Evolutionary conservation across 2,329 filamentous ascomycete genomes (phyloP).

Genomic region (Trichophyton equinum): DNA sequence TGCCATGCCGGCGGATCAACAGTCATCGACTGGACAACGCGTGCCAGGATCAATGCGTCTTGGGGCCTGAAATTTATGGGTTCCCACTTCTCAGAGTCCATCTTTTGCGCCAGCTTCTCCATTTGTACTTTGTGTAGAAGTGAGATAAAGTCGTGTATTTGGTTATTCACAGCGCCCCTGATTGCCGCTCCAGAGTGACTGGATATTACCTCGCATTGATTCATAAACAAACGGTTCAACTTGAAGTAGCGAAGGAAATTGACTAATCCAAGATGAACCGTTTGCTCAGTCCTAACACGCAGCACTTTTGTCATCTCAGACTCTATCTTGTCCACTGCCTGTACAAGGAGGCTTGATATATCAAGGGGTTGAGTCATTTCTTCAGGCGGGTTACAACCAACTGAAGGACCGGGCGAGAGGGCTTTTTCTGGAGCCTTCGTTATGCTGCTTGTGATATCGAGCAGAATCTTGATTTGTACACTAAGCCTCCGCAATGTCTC

Average conservation of each 20-base stretch:
- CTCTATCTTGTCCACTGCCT: conserved; percentile 69
- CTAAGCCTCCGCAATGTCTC: conserved; percentile 75
- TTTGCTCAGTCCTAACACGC: conserved; percentile 64
- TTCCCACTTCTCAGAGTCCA: conserved; percentile 72
- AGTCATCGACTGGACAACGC: conserved; percentile 57
- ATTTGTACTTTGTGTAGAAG: conserved; percentile 58
- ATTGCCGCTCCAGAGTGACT: conserved; percentile 62
- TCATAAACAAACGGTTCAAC: conserved; percentile 69
- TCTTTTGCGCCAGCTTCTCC: conserved; percentile 59
- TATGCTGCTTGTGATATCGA: conserved; percentile 70
- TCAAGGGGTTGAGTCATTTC: conserved; percentile 55
- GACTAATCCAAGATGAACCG: conserved; percentile 51
- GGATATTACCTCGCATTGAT: conserved; percentile 75
- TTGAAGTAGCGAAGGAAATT: conserved; percentile 72
- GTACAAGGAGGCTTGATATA: conserved; percentile 62
- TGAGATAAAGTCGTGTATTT: conserved; percentile 70
- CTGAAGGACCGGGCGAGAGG: too few relatives aligned
- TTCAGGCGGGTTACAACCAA: too few relatives aligned
- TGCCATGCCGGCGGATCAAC: conserved; percentile 57
- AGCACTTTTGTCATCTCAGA: conserved; percentile 57
- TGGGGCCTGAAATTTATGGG: conserved; percentile 60
- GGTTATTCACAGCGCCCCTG: conserved; percentile 66
- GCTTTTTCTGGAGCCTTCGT: background rate
- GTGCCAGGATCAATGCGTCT: conserved; percentile 47
- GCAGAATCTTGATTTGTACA: conserved; percentile 82